Percentiles rank a stretch among this genome's conserved stretches.
These are phyloP conservation scores for Apiospora hydei DNA, from an alignment of 2,329 filamentous ascomycete genomes.

Conservation along the genomic window DNA sequence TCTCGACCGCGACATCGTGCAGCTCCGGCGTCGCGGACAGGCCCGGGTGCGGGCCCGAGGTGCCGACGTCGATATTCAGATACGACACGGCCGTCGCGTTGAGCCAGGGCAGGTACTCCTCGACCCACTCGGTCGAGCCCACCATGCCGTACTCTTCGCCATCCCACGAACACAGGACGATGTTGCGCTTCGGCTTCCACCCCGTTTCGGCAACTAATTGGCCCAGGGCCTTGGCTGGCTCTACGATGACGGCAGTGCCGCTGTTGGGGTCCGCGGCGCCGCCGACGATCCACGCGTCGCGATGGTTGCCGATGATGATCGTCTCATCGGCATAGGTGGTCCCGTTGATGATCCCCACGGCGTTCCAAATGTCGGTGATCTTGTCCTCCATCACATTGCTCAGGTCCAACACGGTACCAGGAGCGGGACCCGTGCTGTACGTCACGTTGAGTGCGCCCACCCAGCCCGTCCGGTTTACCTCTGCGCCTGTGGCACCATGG, in stretches of 20 bases:
- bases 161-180: constrained; percentile 77
- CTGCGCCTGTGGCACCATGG: constrained; percentile 70
- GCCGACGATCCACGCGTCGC: constrained; percentile 85
- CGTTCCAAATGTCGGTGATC: constrained; percentile 76
- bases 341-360: constrained; percentile 83
- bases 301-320: constrained; percentile 80
- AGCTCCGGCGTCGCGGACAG: constrained; percentile 71
- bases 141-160: constrained; percentile 81
- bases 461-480: constrained; percentile 68
- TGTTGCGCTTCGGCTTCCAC: constrained; percentile 82
- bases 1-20: constrained; percentile 69
- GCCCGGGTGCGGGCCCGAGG: constrained; percentile 62
- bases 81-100: constrained; percentile 75
- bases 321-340: constrained; percentile 74
- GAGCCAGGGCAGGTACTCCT: constrained; percentile 82
- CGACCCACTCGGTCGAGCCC: constrained; percentile 86
- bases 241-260: constrained; percentile 78
- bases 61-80: constrained; percentile 79
- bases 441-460: constrained; percentile 57
- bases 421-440: constrained; percentile 53
- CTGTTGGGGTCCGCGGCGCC: constrained; percentile 86
- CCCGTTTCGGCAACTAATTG: constrained; percentile 56
- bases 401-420: constrained; percentile 68
- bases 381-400: constrained; percentile 74
- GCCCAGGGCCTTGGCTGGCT: constrained; percentile 77